Base-by-base conservation (phyloP, 208 protist species). In the Porcisia hertigi region DNA sequence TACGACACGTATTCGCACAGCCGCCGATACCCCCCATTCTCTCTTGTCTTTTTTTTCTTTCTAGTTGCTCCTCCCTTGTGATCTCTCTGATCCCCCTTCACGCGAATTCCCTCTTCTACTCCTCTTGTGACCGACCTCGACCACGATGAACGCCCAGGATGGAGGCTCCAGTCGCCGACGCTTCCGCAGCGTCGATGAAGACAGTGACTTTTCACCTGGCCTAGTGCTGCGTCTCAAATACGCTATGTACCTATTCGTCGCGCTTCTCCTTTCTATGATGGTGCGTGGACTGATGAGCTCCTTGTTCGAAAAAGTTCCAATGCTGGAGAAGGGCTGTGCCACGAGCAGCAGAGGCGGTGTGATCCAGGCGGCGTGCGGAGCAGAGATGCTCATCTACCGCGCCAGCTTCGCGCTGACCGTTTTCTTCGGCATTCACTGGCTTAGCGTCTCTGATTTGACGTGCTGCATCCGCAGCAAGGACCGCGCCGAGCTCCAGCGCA, bases 351-450 rank as follows among this genome's bases (percentile, higher is more conserved):
- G 62, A 20, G 63, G 70, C 49, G 57, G 65, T 16, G 54, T 80
- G 4, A 34, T 91, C 16, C 78, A 79, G 30, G 75, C 88, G 0
- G 80, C 79, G 5, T 98, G 92, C 75, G 85, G 85, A 5, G 85
- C 83, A 2, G 89, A 98, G 63, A 91, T 94, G 81, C 69, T 98
- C 64, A 86, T 88, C 60, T 98, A 97, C 84, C 87, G 94, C 41
- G 78, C 96, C 47, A 94, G 89, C 74, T 98, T 98, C 72, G 62
- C 93, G 16, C 85, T 95, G 45, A 69, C 82, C 12, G 3, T 95
- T 11, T 97, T 98, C 80, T 98, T 96, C 77, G 77, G 90, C 39
- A 49, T 97, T 16, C 94, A 98, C 73, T 93, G 85, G 81, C 71
- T 96, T 20, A 82, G 76, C n/a, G 91, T 96, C 47, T 97, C 92